phyloP scores from a whole-genome alignment of 2,329 filamentous ascomycete species.

The Capronia americana region DNA sequence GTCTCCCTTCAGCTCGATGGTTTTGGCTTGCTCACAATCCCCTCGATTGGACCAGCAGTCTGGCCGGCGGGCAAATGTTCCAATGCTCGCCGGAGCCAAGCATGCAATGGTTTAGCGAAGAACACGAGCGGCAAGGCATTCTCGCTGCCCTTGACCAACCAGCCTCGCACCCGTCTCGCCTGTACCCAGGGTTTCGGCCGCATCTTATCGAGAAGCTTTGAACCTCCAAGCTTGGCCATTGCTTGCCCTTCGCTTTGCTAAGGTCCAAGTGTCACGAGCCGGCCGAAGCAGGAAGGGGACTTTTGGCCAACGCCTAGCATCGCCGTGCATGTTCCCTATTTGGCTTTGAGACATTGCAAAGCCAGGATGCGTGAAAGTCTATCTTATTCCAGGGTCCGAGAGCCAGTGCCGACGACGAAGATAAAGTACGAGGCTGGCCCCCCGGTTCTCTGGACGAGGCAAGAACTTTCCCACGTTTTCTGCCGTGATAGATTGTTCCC shows the following conservation, averaged over 20 bases:
- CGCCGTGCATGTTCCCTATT: not conserved
- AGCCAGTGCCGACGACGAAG: not conserved
- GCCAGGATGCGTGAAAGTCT: not conserved
- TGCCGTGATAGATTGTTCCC: not conserved
- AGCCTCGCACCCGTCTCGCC: not conserved
- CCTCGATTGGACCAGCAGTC: not conserved
- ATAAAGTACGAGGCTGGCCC: not conserved
- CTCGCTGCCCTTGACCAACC: not conserved
- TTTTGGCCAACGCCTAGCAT: not conserved
- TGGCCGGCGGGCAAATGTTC: not conserved
- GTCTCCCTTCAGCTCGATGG: not conserved
- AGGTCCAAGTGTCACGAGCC: not conserved
- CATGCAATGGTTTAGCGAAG: not conserved
- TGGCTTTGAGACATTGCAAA: not conserved
- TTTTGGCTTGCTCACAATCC: not conserved
- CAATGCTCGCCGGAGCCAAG: conserved; percentile 1
- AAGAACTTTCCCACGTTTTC: not conserved
- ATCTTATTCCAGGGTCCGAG: not conserved
- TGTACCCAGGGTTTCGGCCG: not conserved
- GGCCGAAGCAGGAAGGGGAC: not conserved
- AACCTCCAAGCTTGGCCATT: not conserved
- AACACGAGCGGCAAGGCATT: not conserved
- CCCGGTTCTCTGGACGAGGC: not conserved
- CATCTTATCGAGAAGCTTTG: conserved; percentile 1
- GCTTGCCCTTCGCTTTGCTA: not conserved